Conservation (phyloP, 2,329 filamentous ascomycete genomes). For the Escovopsis sp. region DNA sequence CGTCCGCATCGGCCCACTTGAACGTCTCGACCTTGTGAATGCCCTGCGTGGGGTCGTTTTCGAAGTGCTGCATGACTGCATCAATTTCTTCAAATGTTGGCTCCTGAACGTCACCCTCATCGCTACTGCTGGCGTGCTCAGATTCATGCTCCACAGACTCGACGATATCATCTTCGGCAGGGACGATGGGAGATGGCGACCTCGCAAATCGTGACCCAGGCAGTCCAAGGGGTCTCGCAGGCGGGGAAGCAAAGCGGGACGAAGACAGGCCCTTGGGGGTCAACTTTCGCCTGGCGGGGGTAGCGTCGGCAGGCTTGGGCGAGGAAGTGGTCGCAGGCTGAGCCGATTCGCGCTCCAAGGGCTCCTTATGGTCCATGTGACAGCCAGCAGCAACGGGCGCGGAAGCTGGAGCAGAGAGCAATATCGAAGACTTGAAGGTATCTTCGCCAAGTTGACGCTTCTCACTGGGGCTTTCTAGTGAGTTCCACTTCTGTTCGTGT, state of each 20-base stretch:
- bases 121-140: background rate
- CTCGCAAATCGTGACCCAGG: constrained; percentile 29
- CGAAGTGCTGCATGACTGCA: constrained; percentile 75
- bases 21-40: constrained; percentile 46
- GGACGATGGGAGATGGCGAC: constrained; percentile 17
- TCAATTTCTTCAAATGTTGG: constrained; percentile 71
- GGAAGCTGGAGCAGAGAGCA: constrained; percentile 58
- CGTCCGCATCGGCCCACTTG: constrained; percentile 21
- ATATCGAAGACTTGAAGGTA: constrained; percentile 22
- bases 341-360: constrained; percentile 8
- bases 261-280: constrained; percentile 22
- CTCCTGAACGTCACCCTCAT: constrained; percentile 7
- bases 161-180: constrained; percentile 8
- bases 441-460: constrained; percentile 19
- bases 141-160: constrained; percentile 16
- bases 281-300: constrained; percentile 15
- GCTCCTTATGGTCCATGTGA: constrained; percentile 10
- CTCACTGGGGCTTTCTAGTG: constrained; percentile 18
- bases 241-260: constrained; percentile 33
- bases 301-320: constrained; percentile 9
- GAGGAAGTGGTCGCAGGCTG: constrained; percentile 9
- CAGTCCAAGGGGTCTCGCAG: constrained; percentile 26
- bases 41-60: constrained; percentile 56
- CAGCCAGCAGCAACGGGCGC: constrained; percentile 28
- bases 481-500: constrained; percentile 29